Evolutionary conservation across 2,329 filamentous ascomycete species (phyloP), one percentile per base, ranked within the genome.

Genomic region (Massarina eburnea): DNA sequence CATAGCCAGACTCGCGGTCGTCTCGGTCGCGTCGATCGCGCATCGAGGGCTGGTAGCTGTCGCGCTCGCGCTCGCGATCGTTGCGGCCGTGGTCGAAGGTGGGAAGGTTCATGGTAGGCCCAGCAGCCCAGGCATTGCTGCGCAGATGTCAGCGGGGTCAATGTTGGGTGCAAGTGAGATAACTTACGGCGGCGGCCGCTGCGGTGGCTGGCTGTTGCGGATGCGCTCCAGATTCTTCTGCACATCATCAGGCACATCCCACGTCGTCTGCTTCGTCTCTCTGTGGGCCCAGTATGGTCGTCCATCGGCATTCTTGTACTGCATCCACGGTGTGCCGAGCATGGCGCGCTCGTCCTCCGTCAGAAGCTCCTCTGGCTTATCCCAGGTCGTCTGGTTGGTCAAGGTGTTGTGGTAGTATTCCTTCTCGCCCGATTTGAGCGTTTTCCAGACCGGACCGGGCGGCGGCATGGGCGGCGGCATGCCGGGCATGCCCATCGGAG

Each of bases 281-380:
- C 85, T 88, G 71, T 99, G 94, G 71, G 91, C 92, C 61, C 91
- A 99, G 73, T 99, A 99, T 67, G 92, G 89, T 61, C 86, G 84
- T 37, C 92, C 94, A 54, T 89, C 88, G 51, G 91, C 84, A 18
- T 89, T 85, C 20, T 86, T 90, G 65, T 95, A 94, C 71, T 96
- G 90, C 64, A 92, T 94, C 91, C 91, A 99, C 54, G 89, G 88
- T 58, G 94, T 88, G 59, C 86, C 85, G 40, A 86, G 80, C 38
- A 95, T 79, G 43, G 89, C 89, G 65, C 87, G 87, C 89, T 91
- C 91, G 41, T 85, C 83, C 6, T 83, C 81, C 18, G 82, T 86
- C 88, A 95, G 91, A 72, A 95, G 77, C 36, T 95, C 94, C 64
- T 88, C 82, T 3, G 94, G 95, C 74, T 96, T 97, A 32, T 84